These are phyloP conservation scores for Diutina sp. DNA, from an alignment of 1,139 yeast genomes.

Conservation along the genomic window DNA sequence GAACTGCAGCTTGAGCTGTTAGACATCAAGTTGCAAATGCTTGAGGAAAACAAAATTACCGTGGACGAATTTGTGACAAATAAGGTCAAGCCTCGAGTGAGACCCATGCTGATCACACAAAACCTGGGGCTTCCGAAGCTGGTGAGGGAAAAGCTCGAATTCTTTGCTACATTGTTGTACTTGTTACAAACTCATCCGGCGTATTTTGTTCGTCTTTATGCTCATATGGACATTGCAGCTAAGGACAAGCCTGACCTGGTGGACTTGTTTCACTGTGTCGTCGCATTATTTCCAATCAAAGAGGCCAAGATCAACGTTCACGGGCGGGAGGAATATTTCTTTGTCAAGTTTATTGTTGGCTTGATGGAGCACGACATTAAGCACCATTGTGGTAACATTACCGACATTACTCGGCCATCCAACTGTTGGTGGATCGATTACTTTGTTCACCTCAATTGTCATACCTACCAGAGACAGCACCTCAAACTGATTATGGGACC, in stretches of 20 bases:
- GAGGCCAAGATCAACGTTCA: constrained; percentile 18
- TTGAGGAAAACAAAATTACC: constrained; percentile 70
- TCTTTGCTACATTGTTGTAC: constrained; percentile 70
- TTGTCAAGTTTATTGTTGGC: constrained; percentile 45
- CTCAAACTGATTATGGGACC: constrained; percentile 32
- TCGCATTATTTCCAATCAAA: constrained; percentile 34
- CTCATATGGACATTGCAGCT: constrained; percentile 8
- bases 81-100: constrained; percentile 21
- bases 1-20: constrained; percentile 69
- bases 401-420: constrained; percentile 24
- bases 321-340: constrained; percentile 65
- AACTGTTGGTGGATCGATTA: constrained; percentile 35
- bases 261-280: constrained; percentile 9
- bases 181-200: constrained; percentile 75
- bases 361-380: constrained; percentile 36
- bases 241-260: constrained; percentile 6
- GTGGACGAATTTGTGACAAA: constrained; percentile 60
- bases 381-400: constrained; percentile 13
- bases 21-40: constrained; percentile 67
- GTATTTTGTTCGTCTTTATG: constrained; percentile 47
- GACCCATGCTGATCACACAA: constrained; percentile 6
- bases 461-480: constrained; percentile 45
- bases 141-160: constrained; percentile 34
- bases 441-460: constrained; percentile 42
- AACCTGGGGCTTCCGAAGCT: neutral